Percentiles rank a stretch among this genome's conserved stretches.
Conservation (phyloP, 345 rosid species). For the Excoecaria agallocha region DNA sequence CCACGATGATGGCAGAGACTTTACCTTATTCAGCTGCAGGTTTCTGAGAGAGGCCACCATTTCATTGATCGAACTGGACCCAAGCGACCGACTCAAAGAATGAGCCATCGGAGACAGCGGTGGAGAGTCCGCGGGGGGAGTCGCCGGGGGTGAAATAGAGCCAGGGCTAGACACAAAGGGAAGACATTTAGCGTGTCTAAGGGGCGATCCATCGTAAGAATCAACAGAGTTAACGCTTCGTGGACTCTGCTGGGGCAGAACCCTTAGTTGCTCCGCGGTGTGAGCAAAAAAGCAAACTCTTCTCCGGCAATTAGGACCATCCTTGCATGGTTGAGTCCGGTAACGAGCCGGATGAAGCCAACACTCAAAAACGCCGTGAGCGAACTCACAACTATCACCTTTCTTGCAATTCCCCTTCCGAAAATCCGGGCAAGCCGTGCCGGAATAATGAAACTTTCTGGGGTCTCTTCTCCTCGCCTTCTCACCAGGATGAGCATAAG, state of each 20-base stretch:
- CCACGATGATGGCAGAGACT: constrained; percentile 51
- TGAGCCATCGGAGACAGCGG: constrained; percentile 52
- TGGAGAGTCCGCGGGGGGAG: constrained; percentile 57
- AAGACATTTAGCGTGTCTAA: constrained; percentile 27
- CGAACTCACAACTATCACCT: constrained; percentile 81
- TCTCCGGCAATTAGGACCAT: constrained; percentile 63
- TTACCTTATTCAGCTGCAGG: constrained; percentile 62
- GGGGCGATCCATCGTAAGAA: constrained; percentile 42
- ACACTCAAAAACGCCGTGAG: constrained; percentile 96
- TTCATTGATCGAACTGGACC: constrained; percentile 47
- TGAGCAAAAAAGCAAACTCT: constrained; percentile 93
- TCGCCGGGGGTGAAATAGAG: constrained; percentile 59
- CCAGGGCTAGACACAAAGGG: constrained; percentile 51
- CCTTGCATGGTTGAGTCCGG: constrained; percentile 91
- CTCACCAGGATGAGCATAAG: constrained; percentile 96
- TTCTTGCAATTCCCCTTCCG: constrained; percentile 68
- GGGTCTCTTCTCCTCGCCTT: constrained; percentile 89
- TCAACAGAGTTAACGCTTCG: constrained; percentile 45
- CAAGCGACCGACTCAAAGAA: constrained; percentile 54
- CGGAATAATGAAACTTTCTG: constrained; percentile 68
- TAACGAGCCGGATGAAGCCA: constrained; percentile 95
- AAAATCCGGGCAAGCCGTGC: constrained; percentile 79
- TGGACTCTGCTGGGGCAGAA: constrained; percentile 50
- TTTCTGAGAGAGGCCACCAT: constrained; percentile 58
- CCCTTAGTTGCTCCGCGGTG: constrained; percentile 76